phyloP scores from a whole-genome alignment of 495 filamentous ascomycete species.

The Aspergillus conjunctus region DNA sequence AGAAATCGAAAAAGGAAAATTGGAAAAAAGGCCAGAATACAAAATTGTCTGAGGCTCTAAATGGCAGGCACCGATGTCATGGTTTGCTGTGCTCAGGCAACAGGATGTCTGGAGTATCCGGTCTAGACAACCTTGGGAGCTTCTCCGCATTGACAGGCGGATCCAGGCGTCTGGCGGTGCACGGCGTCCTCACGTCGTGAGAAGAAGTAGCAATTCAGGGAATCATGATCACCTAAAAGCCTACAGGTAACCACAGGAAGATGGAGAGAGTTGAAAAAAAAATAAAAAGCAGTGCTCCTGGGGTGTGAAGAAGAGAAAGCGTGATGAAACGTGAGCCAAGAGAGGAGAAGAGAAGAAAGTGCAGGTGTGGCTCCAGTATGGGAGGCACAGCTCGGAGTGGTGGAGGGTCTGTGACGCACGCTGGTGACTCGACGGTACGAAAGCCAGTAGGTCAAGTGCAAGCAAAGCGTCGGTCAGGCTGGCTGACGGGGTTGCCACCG shows the following conservation, averaged over 20 bases:
- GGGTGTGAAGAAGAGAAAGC: conserved; percentile 25
- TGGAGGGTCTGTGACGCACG: conserved; percentile 35
- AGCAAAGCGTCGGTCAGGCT: conserved; percentile 13
- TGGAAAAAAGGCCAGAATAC: conserved; percentile 2
- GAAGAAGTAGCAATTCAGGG: conserved; percentile 23
- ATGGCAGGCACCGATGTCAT: conserved; percentile 32
- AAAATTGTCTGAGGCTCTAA: conserved; percentile 22
- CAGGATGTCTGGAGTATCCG: conserved; percentile 30
- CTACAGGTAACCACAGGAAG: conserved; percentile 1
- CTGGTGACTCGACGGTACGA: conserved; percentile 32
- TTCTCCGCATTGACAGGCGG: conserved; percentile 48
- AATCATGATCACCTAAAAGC: conserved; percentile 23
- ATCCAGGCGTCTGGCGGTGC: conserved; percentile 26
- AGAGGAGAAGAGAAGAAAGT: conserved; percentile 47
- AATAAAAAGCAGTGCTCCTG: conserved; percentile 26
- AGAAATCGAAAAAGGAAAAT: conserved; percentile 12
- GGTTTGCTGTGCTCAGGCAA: conserved; percentile 31
- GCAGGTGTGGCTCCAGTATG: conserved; percentile 10
- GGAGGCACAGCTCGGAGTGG: conserved; percentile 19
- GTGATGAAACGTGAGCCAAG: conserved; percentile 33
- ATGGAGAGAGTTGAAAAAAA: conserved; percentile 15
- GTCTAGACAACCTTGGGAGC: conserved; percentile 41
- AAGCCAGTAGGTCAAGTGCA: conserved; percentile 22
- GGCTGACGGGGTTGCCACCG: conserved; percentile 11
- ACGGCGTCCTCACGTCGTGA: conserved; percentile 37